Evolutionary conservation across 352 stramenopile genomes (phyloP).

Genomic region (Phytophthora melonis): DNA sequence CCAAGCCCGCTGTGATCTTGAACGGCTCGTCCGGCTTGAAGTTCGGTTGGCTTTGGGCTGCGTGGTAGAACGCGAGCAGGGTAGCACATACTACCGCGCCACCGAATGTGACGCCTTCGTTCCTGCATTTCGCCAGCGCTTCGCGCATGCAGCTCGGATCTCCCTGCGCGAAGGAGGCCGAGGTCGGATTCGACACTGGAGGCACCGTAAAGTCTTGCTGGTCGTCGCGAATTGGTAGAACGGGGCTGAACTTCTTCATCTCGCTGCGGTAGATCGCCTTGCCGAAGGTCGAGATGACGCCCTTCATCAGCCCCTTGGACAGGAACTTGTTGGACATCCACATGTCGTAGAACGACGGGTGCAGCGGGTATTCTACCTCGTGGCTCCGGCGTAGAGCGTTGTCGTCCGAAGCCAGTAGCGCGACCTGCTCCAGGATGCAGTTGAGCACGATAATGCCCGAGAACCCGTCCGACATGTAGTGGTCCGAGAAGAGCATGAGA

Average conservation of each 20-base stretch:
- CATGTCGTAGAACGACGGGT: constrained; percentile 43
- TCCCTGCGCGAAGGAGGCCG: constrained; percentile 40
- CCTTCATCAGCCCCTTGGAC: constrained; percentile 34
- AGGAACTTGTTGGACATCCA: constrained; percentile 33
- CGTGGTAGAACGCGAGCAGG: constrained; percentile 36
- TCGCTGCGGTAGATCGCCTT: constrained; percentile 21
- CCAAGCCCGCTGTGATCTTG: constrained; percentile 41
- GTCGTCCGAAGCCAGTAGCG: constrained; percentile 9
- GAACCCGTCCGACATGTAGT: constrained; percentile 54
- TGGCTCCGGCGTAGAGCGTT: neutral
- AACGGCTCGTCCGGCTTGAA: constrained; percentile 40
- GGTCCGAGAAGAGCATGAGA: constrained; percentile 57
- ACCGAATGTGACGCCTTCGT: constrained; percentile 46
- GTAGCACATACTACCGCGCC: constrained; percentile 39
- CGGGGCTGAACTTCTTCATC: constrained; percentile 18
- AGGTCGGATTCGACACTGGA: constrained; percentile 30
- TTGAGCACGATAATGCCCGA: constrained; percentile 50
- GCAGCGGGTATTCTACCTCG: constrained; percentile 24
- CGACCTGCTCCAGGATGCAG: constrained; percentile 42
- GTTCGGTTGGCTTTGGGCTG: constrained; percentile 11
- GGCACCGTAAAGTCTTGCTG: constrained; percentile 35
- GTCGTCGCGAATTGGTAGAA: constrained; percentile 23
- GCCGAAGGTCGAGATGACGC: constrained; percentile 12
- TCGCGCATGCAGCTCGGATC: constrained; percentile 30
- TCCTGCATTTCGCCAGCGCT: constrained; percentile 36